Percentiles rank a stretch among this genome's conserved stretches.
Conservation (phyloP, 768 basidiomycete species). For the Trametes gibbosa region DNA sequence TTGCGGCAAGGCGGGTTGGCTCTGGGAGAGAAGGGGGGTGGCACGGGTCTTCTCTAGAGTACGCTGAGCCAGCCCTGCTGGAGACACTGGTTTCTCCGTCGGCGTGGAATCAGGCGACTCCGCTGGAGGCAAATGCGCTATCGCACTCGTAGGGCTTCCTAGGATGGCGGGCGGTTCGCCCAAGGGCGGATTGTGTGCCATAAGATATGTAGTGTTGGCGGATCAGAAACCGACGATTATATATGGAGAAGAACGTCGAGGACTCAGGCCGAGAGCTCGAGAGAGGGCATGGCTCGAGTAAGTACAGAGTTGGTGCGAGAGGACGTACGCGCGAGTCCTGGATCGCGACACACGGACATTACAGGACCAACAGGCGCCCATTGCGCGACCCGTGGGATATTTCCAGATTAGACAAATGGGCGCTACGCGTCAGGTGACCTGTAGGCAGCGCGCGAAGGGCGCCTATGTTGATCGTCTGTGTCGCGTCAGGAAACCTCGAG, state of each 20-base stretch:
- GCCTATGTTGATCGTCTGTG: not conserved
- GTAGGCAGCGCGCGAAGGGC: conserved; percentile 6
- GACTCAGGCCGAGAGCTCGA: too few relatives aligned
- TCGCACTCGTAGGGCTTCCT: conserved; percentile 10
- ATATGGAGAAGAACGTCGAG: too few relatives aligned
- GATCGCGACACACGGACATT: conserved; percentile 5
- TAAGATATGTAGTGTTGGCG: not conserved
- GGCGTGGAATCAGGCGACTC: conserved; percentile 7
- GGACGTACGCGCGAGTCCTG: too few relatives aligned
- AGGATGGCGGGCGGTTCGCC: conserved; percentile 3
- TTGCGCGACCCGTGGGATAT: conserved; percentile 6
- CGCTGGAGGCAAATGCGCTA: not conserved
- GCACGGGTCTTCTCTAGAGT: conserved; percentile 56
- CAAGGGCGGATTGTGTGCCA: conserved; percentile 7
- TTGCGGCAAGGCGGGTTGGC: conserved; percentile 32
- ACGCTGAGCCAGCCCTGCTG: conserved; percentile 24
- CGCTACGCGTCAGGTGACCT: too few relatives aligned
- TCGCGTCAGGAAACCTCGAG: conserved; percentile 19
- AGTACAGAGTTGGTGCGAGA: too few relatives aligned
- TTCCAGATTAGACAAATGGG: not conserved
- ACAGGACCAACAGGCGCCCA: not conserved
- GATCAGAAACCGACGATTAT: too few relatives aligned
- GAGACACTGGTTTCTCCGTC: conserved; percentile 10
- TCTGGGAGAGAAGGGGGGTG: conserved; percentile 35
- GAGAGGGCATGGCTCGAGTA: too few relatives aligned